phyloP scores from a whole-genome alignment of 2,329 filamentous ascomycete genomes.

The Hymenoscyphus occultus region DNA sequence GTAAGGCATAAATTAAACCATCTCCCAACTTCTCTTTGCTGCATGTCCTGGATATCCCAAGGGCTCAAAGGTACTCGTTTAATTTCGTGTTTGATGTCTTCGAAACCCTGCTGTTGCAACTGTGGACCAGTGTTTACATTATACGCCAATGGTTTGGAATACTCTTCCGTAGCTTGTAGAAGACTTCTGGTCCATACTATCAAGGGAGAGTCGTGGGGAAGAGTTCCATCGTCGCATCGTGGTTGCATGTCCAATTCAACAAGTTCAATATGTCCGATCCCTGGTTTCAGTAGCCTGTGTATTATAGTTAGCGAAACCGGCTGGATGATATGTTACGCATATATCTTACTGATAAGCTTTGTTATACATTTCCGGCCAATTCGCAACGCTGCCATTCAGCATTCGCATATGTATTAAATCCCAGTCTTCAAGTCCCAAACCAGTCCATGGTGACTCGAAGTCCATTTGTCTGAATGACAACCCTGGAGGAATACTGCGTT shows the following conservation, averaged over 20 bases:
- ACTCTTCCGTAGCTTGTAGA: slow-evolving; percentile 62
- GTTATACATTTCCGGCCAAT: slow-evolving; percentile 72
- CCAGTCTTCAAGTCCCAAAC: slow-evolving; percentile 38
- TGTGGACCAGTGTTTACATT: slow-evolving; percentile 57
- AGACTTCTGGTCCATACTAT: slow-evolving; percentile 68
- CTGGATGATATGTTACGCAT: neutral
- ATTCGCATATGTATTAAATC: slow-evolving; percentile 83
- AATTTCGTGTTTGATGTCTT: slow-evolving; percentile 69
- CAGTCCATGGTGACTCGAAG: slow-evolving; percentile 71
- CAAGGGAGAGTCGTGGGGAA: slow-evolving; percentile 56
- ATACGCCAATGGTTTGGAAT: slow-evolving; percentile 63
- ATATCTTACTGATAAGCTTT: slow-evolving; percentile 61
- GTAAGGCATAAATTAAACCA: slow-evolving; percentile 83
- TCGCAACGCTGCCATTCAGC: slow-evolving; percentile 72
- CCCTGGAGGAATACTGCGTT: slow-evolving; percentile 64
- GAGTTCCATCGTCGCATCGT: slow-evolving; percentile 64
- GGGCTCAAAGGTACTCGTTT: slow-evolving; percentile 71
- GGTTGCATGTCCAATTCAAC: slow-evolving; percentile 85
- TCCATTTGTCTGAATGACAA: slow-evolving; percentile 69
- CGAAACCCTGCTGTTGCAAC: slow-evolving; percentile 71
- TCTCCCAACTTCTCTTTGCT: slow-evolving; percentile 65
- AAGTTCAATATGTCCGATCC: slow-evolving; percentile 75
- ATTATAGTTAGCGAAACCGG: slow-evolving; percentile 23
- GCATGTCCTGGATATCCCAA: slow-evolving; percentile 60
- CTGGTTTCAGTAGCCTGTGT: slow-evolving; percentile 73